A percentile compares a stretch with the other conserved stretches of the same genome.
These are phyloP conservation scores for Fonsecaea nubica DNA, from an alignment of 2,329 filamentous ascomycete species.

Conservation along the genomic window DNA sequence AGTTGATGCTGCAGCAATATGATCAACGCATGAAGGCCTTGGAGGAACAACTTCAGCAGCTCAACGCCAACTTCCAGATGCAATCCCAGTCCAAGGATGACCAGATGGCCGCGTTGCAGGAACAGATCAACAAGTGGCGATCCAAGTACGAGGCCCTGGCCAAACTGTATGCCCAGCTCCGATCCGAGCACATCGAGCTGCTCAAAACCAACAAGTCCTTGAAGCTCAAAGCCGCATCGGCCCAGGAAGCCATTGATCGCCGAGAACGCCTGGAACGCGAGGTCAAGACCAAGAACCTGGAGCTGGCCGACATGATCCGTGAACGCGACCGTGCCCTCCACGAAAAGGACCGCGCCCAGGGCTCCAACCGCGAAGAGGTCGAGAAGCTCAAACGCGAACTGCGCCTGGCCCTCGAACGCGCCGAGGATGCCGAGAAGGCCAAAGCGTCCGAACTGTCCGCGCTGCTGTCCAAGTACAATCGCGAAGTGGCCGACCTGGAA, in stretches of 20 bases:
- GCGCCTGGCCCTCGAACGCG: conserved; percentile 86
- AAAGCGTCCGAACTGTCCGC: conserved; percentile 95
- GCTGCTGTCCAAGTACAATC: conserved; percentile 94
- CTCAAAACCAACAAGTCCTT: conserved; percentile 95
- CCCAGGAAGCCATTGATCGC: conserved; percentile 93
- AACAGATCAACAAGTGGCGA: conserved; percentile 97
- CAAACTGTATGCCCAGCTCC: conserved; percentile 94
- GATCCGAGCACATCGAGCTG: conserved; percentile 92
- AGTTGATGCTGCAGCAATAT: conserved; percentile 95
- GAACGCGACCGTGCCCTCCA: conserved; percentile 92
- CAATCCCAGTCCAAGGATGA: conserved; percentile 91
- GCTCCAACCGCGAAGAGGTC: conserved; percentile 87
- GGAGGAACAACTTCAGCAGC: conserved; percentile 81
- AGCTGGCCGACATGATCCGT: conserved; percentile 97
- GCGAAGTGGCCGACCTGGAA: conserved; percentile 95
- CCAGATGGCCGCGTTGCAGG: conserved; percentile 88
- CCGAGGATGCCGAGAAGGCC: conserved; percentile 87
- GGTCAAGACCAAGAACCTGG: conserved; percentile 99
- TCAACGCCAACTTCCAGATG: conserved; percentile 82
- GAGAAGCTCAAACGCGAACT: conserved; percentile 95
- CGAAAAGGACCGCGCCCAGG: conserved; percentile 85
- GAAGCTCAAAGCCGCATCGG: conserved; percentile 94
- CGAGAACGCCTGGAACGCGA: conserved; percentile 95
- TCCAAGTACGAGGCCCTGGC: conserved; percentile 96
- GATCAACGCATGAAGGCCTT: conserved; percentile 92